Conservation (phyloP, 768 basidiomycete species). For the Podaxis sp. region DNA sequence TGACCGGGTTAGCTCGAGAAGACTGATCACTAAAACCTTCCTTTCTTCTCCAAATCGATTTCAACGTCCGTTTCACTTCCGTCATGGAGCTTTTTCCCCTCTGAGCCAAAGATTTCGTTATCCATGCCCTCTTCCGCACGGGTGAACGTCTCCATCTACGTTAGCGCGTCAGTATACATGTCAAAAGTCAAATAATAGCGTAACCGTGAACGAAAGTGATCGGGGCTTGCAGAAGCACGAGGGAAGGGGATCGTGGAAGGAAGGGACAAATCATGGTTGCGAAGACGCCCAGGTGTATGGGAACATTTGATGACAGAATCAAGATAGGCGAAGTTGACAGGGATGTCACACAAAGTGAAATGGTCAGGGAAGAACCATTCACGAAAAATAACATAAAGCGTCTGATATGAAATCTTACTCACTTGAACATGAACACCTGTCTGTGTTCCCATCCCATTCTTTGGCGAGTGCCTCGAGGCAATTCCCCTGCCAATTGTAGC, state of each 20-base stretch:
- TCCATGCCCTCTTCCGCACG: conserved; percentile 30
- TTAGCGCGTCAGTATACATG: neutral
- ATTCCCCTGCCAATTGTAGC: conserved; percentile 4
- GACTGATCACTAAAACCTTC: neutral
- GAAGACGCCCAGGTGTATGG: neutral
- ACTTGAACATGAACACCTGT: conserved; percentile 49
- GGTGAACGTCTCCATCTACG: conserved; percentile 50
- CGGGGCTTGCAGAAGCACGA: neutral
- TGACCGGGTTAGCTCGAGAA: neutral
- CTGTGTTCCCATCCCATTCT: conserved; percentile 1
- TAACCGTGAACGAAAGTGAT: neutral
- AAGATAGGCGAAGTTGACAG: neutral
- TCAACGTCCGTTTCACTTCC: conserved; percentile 33
- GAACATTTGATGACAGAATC: neutral
- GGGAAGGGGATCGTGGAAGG: neutral
- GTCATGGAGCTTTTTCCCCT: conserved; percentile 19
- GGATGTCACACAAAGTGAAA: neutral
- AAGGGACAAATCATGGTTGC: neutral
- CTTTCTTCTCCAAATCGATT: conserved; percentile 24
- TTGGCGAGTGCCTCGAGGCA: conserved; percentile 17
- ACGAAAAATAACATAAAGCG: neutral
- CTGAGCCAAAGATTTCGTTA: conserved; percentile 20
- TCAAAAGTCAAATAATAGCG: neutral
- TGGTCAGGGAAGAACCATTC: neutral
- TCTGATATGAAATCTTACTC: conserved; percentile 10